Base-by-base conservation (phyloP, 371 early-diverging fungal genomes). In the Mucor lusitanicus region DNA sequence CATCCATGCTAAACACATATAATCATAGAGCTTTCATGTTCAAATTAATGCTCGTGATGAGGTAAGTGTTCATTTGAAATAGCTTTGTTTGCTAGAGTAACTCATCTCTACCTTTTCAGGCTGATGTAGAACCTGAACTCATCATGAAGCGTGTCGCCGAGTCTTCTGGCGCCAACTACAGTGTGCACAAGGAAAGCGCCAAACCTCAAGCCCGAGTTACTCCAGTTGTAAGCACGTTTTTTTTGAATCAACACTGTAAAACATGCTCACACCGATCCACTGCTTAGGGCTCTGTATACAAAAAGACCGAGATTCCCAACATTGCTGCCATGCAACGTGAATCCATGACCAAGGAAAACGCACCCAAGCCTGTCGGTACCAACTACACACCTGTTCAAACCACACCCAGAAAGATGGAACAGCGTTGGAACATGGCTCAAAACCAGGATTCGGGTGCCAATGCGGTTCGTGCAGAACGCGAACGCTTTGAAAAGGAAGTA, bases 31-130 rank as follows among this genome's bases (percentile, higher is more conserved):
- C 7, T 95, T 87, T 73, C 96, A 97, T 69, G 87, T 97, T 57
- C 90, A 95, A 75, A 91, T 97, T 61, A 89, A 91, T 68, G 97
- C 97, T n/a, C 91, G 96, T 44, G 82, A 87, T 48, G 93, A 93
- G 68, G 86, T 82, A 73, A 50, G 46, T 44, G 15, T 6, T 30
- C 17, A 9, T 23, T 48, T 54, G 25, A 30, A 48, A 0, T n/a
- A 2, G 5, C n/a, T n/a, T 11, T 50, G 25, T 21, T 23, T 23
- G 50, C 50, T 30, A 46, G 7, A 46, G 19, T 46, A 5, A 33
- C 46, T 17, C 30, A 30, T 30, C 3, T 30, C 3, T 30, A 30
- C n/a, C n/a, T 40, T 21, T n/a, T 32, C 76, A 88, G 76, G 86
- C 87, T 35, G 97, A 97, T 71, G 91, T 96, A n/a, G 88, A 90